Evolutionary conservation across 306 rosid genomes (phyloP), one percentile per base, ranked within the genome.

Genomic region (Arachis hypogaea): DNA sequence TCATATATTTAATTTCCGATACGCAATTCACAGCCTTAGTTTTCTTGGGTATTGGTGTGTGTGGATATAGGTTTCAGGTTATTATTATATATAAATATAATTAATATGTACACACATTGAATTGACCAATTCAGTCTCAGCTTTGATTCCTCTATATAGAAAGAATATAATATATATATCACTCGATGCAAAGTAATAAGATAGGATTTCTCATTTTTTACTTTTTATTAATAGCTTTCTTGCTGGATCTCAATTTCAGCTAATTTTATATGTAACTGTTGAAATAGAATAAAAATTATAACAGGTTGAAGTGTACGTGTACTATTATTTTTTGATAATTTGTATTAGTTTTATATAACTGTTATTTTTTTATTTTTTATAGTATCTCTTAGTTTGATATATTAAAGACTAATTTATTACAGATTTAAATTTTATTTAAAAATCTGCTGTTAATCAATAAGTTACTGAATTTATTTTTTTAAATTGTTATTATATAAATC

Each of bases 81-180:
- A 61, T 61, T 49, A 49, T 1, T 61, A 16, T 42, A 57, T 22
- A 9, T 36, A 18, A 33, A 33, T 33, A 33, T 33, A 33, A 33
- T 33, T 33, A 33, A 33, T 9, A 50, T 73, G 18, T 62, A 14
- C 63, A 8, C 30, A 73, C 10, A 51, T 73, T 50, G 71, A 73
- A 63, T 73, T 73, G 71, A 62, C 54, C 40, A 51, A 11, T 50
- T 73, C 71, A 38, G 55, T 73, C 55, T 60, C 22, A 61, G 52
- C 22, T 61, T 50, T 51, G 52, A 73, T 49, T 73, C 70, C 43
- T 22, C 29, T 10, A 46, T 10, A 61, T 50, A 7, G 6, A 6
- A 18, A 50, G 42, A 61, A 63, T 50, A 63, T 50, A 2, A 33
- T 33, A 33, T 22, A 33, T 33, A 47, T 33, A 63, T 18, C 41